Evolutionary conservation across 805 yeast genomes (phyloP).

Genomic region (Starmerella sp.): DNA sequence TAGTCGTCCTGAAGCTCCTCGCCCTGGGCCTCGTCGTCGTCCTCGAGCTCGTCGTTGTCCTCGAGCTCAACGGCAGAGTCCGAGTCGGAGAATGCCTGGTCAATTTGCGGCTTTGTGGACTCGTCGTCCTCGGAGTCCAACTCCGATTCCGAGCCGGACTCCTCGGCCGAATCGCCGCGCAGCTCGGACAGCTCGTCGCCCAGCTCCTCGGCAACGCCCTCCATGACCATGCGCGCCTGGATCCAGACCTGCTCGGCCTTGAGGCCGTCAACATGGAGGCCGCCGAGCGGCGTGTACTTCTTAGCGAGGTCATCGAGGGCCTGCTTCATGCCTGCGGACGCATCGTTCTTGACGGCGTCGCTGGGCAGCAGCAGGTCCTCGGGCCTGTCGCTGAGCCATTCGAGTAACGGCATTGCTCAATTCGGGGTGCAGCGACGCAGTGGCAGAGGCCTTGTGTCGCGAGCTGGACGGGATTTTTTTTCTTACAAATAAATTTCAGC

Average conservation of each 20-base stretch:
- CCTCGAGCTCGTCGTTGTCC: constrained; percentile 15
- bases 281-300: constrained; percentile 57
- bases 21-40: not conserved
- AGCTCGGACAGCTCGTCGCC: constrained; percentile 15
- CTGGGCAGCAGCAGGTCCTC: constrained; percentile 25
- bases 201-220: constrained; percentile 57
- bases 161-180: constrained; percentile 19
- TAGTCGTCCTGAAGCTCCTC: constrained; percentile 27
- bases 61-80: constrained; percentile 22
- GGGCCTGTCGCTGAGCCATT: constrained; percentile 16
- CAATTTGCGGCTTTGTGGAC: not conserved
- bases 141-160: constrained; percentile 12
- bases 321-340: constrained; percentile 32
- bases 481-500: not conserved
- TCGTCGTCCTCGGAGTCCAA: constrained; percentile 5
- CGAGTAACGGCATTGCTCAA: constrained; percentile 12
- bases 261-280: constrained; percentile 71
- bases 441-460: not conserved
- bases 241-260: constrained; percentile 91
- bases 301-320: constrained; percentile 50
- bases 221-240: constrained; percentile 76
- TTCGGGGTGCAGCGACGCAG: not conserved
- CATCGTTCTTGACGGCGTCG: constrained; percentile 10
- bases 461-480: not conserved
- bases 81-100: not conserved